These are phyloP conservation scores for Entamoeba moshkovskii DNA, from an alignment of 208 protist genomes.

Conservation along the genomic window DNA sequence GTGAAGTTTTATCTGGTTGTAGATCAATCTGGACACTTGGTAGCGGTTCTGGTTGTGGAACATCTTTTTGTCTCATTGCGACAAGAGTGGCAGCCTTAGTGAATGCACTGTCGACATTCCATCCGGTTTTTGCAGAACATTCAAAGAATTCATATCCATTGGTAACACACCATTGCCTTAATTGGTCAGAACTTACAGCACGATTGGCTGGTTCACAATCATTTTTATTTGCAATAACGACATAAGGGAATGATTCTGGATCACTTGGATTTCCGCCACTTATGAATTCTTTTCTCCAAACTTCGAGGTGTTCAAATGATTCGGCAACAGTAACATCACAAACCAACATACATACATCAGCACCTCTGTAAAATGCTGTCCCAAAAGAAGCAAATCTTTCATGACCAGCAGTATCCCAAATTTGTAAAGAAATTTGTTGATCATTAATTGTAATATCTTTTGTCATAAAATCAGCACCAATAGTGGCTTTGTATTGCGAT, in stretches of 20 bases:
- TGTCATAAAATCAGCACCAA: conserved; percentile 38
- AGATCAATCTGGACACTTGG: neutral
- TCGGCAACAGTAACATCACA: conserved; percentile 39
- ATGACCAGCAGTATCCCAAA: conserved; percentile 71
- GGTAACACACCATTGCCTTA: neutral
- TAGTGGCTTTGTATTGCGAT: conserved; percentile 34
- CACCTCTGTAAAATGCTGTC: conserved; percentile 91
- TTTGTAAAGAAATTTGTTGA: neutral
- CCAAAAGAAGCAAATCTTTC: conserved; percentile 93
- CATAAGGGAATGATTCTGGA: conserved; percentile 36
- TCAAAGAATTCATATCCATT: neutral
- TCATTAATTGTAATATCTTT: conserved; percentile 18
- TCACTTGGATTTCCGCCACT: conserved; percentile 15
- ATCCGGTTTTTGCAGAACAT: neutral
- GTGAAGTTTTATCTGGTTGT: neutral
- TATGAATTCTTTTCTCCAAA: conserved; percentile 35
- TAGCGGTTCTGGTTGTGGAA: neutral
- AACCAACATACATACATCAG: conserved; percentile 81
- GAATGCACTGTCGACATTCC: neutral
- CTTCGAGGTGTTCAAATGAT: conserved; percentile 37
- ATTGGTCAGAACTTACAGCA: neutral
- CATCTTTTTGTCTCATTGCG: neutral
- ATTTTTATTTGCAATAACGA: conserved; percentile 43
- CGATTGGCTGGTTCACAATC: conserved; percentile 20
- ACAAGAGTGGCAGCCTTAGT: neutral